Evolutionary conservation across 345 rosid genomes (phyloP).

Genomic region (Gossypium longicalyx): DNA sequence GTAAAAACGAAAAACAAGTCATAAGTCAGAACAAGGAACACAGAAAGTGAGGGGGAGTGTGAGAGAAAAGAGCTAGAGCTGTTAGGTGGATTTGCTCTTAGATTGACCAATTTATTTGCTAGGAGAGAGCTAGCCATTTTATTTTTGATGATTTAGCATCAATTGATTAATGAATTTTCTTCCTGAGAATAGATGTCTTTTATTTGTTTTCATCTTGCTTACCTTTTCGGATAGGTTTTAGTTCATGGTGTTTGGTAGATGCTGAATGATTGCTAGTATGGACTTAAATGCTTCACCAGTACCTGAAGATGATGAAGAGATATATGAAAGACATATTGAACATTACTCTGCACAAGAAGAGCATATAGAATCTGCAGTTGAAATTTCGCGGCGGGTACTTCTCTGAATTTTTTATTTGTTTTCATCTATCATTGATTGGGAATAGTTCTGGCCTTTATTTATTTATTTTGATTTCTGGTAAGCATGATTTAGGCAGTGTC

Average conservation of each 20-base stretch:
- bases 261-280: slow-evolving; percentile 74
- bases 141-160: not conserved
- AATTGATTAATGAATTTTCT: not conserved
- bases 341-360: slow-evolving; percentile 45
- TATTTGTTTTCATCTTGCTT: slow-evolving; percentile 8
- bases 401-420: not conserved
- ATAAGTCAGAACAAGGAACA: not conserved
- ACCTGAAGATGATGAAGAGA: slow-evolving; percentile 79
- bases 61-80: not conserved
- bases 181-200: slow-evolving; percentile 6
- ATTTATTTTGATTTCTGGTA: not conserved
- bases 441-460: not conserved
- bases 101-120: not conserved
- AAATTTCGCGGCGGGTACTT: slow-evolving; percentile 65
- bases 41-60: not conserved
- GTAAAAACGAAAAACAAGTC: not conserved
- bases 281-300: slow-evolving; percentile 69
- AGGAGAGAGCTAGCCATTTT: not conserved
- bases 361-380: slow-evolving; percentile 55
- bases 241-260: slow-evolving; percentile 30
- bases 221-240: slow-evolving; percentile 10
- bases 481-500: not conserved
- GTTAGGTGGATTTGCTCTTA: not conserved
- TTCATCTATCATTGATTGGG: not conserved
- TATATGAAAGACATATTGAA: slow-evolving; percentile 40